phyloP scores from a whole-genome alignment of 73 alveolate species.

The Symbiodinium pilosum region DNA sequence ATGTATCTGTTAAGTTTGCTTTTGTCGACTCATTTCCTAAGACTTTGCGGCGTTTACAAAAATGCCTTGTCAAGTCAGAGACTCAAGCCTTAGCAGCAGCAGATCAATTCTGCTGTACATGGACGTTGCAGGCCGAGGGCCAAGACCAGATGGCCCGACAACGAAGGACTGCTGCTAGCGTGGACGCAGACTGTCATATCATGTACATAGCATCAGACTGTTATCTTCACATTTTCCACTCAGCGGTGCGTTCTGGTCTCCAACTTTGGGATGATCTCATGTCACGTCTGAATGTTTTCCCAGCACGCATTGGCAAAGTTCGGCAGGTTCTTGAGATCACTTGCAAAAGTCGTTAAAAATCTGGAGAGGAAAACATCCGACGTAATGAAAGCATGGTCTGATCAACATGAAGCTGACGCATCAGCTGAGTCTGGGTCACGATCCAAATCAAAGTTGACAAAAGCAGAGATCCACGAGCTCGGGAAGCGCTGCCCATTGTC shows the following conservation, averaged over 20 bases:
- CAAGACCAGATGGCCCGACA: conserved; percentile 29
- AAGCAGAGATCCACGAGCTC: background rate
- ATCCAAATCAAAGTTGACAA: too few species aligned
- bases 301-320: background rate
- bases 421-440: too few species aligned
- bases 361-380: background rate
- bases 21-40: too few species aligned
- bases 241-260: background rate
- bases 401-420: background rate
- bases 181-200: background rate
- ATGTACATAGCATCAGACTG: background rate
- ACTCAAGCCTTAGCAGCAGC: background rate
- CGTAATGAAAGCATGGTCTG: background rate
- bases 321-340: background rate
- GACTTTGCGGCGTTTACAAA: too few species aligned
- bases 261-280: background rate
- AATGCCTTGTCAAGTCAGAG: too few species aligned
- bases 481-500: background rate
- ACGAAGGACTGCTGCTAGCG: background rate
- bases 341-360: conserved; percentile 1
- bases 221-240: background rate
- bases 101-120: background rate
- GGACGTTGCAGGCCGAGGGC: conserved; percentile 14
- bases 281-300: background rate
- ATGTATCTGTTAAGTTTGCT: too few species aligned